A percentile compares a stretch with the other conserved stretches of the same genome.
phyloP scores from a whole-genome alignment of 164 flowering plant genomes.

The Cinnamomum micranthum region DNA sequence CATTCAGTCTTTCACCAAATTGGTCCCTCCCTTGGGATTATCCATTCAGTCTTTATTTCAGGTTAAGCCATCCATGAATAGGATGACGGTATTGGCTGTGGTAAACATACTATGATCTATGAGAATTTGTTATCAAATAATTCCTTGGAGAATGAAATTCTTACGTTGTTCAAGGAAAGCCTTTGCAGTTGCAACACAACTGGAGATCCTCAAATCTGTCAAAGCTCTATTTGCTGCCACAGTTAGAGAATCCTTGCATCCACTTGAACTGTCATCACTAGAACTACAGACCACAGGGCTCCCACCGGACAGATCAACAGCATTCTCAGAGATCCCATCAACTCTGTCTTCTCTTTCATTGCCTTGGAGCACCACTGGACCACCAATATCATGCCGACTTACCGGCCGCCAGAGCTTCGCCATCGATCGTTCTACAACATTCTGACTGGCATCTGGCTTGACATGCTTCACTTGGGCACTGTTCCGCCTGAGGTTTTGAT shows the following conservation, averaged over 20 bases:
- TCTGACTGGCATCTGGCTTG: slow-evolving; percentile 30
- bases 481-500: slow-evolving; percentile 21
- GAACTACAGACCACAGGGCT: slow-evolving; percentile 16
- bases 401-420: slow-evolving; percentile 64
- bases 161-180: slow-evolving; percentile 69
- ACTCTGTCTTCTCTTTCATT: slow-evolving; percentile 23
- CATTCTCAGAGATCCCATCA: slow-evolving; percentile 15
- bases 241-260: not conserved
- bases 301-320: slow-evolving; percentile 18
- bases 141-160: slow-evolving; percentile 14
- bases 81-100: too few relatives aligned
- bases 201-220: slow-evolving; percentile 20
- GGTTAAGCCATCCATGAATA: too few relatives aligned
- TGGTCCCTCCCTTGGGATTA: too few relatives aligned
- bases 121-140: too few relatives aligned
- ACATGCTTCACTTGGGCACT: slow-evolving; percentile 25
- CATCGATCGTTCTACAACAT: slow-evolving; percentile 22
- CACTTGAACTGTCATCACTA: slow-evolving; percentile 8
- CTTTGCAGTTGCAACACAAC: slow-evolving; percentile 46
- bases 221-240: slow-evolving; percentile 14
- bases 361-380: slow-evolving; percentile 17
- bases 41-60: too few relatives aligned
- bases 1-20: too few relatives aligned
- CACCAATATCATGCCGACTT: slow-evolving; percentile 36
- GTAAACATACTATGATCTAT: too few relatives aligned